Base-by-base conservation (phyloP, 2,329 filamentous ascomycete genomes). In the Myotisia sp. region DNA sequence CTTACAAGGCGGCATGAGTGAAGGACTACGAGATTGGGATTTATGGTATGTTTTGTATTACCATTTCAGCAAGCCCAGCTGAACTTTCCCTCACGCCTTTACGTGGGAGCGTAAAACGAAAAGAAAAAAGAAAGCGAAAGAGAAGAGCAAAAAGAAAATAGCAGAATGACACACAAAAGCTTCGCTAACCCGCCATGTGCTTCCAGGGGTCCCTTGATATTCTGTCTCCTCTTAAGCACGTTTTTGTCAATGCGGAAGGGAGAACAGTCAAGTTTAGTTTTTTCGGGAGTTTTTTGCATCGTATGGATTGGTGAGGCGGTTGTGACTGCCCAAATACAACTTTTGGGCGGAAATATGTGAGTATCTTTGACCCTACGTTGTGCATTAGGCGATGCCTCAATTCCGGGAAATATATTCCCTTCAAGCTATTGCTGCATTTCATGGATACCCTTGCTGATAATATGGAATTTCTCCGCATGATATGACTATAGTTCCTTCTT, bases 301-400 rank as follows among this genome's bases (percentile, higher is more conserved):
- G 79, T 98, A 35, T 98, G 90, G 90, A 76, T 98, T 38, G 90
- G 86, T 18, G 86, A 95, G 64, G 86, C 86, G 1, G 79, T 93
- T 3, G 90, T 98, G 39, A 98, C 90, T n/a, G 62, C 92, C 52
- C 90, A 98, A 68, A 95, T 98, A 58, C 93, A 92, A 64, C 66
- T 98, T 47, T 62, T 98, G 39, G 90, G 90, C 39, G 90, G 90
- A 29, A 94, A 90, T 64, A 94, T 98, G 87, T 95, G 65, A 60
- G 85, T 73, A 22, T 26, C 12, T 12, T 26, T 24, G n/a, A n/a
- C n/a, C 13, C 29, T 23, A 14, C 17, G 16, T 29, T 3, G 37
- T n/a, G n/a, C n/a, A n/a, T n/a, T n/a, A n/a, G n/a, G n/a, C n/a
- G 14, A 23, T n/a, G n/a, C n/a, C n/a, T n/a, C n/a, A n/a, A n/a